Evolutionary conservation across 1,284 basidiomycete genomes (phyloP), one percentile per base, ranked within the genome.

Genomic region (Fomitopsis schrenkii): DNA sequence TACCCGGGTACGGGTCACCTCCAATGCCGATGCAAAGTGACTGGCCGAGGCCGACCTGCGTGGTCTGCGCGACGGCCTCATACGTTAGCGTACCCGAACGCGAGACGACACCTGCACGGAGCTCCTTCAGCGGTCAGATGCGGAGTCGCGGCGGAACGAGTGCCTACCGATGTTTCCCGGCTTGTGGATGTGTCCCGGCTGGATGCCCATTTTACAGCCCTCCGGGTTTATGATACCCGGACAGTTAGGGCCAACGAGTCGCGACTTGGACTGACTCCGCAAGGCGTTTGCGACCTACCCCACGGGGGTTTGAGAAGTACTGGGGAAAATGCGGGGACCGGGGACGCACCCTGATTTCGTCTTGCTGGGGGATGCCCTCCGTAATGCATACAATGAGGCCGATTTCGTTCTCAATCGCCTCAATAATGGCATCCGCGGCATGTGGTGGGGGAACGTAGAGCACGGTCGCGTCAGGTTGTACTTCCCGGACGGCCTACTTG

Each of bases 141-240:
- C 42, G 22, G n/a, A 12, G 36, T 19, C 14, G 14, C 10, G 14
- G 15, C 7, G 38, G 50, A 53, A 65, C 57, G 41, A 58, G 54
- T 14, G 74, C 82, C 40, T 66, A 90, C 95, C 95, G 68, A 97
- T 95, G 68, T 91, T 95, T 60, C 97, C 97, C 60, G 97, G 94
- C 66, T 79, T 93, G 82, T 98, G 97, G 70, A 99, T 97, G 74
- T 97, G 95, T 45, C 96, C 97, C 30, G 97, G 97, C 81, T 98
- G 97, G 75, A 99, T 99, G 64, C 97, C 97, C 88, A 99, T 98
- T 83, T 99, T 99, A 83, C 97, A 99, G 17, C 97, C 97, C 60
- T 92, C 84, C 33, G 95, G 94, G 74, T 96, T 95, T 73, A 99
- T 98, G 71, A 99, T 90, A 75, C 97, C 97, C 5, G 97, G 97